These are phyloP conservation scores for Gossypium arboreum DNA, from an alignment of 345 rosid species.

Conservation along the genomic window DNA sequence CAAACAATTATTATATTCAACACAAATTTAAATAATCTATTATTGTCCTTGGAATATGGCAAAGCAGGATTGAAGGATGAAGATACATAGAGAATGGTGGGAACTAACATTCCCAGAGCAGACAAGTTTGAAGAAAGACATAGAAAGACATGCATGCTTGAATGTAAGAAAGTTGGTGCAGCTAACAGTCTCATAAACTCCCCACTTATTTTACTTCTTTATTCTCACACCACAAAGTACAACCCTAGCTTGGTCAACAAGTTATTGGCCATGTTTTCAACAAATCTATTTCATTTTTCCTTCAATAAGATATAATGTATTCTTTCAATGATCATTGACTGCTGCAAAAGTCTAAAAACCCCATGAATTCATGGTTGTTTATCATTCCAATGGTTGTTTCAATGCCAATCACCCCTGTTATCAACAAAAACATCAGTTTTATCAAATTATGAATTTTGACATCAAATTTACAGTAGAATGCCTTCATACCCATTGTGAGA, in stretches of 20 bases:
- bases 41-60: too few species aligned
- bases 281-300: neutral
- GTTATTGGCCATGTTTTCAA: slow-evolving; percentile 36
- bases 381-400: slow-evolving; percentile 61
- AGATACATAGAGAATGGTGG: too few species aligned
- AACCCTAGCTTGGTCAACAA: slow-evolving; percentile 43
- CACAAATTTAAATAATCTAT: too few species aligned
- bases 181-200: slow-evolving; percentile 16
- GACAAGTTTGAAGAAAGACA: neutral
- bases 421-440: neutral
- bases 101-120: neutral
- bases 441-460: neutral
- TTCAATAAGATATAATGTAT: neutral
- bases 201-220: neutral
- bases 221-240: neutral
- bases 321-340: neutral
- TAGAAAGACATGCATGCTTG: neutral
- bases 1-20: too few species aligned
- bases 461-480: neutral
- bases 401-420: slow-evolving; percentile 62
- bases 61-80: too few species aligned
- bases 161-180: neutral
- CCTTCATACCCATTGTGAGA: slow-evolving; percentile 61
- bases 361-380: slow-evolving; percentile 75
- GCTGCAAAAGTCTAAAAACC: slow-evolving; percentile 21